A percentile compares a stretch with the other conserved stretches of the same genome.
These are phyloP conservation scores for Epichloe hybrida DNA, from an alignment of 2,329 filamentous ascomycete genomes.

Conservation along the genomic window DNA sequence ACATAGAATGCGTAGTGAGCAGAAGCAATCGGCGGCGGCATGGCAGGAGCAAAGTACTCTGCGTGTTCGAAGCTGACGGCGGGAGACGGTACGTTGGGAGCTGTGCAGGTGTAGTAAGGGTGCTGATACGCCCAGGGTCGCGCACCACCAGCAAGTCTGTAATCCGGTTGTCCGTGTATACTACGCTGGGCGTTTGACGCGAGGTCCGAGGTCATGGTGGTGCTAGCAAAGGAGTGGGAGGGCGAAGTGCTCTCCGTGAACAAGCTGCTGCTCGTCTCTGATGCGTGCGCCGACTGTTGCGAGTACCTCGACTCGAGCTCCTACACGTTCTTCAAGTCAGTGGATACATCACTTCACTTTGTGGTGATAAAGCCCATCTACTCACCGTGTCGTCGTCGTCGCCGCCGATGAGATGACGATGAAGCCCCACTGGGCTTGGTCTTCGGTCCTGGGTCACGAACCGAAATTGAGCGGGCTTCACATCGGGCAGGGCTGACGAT, in stretches of 20 bases:
- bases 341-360: not conserved
- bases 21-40: not conserved
- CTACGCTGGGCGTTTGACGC: not conserved
- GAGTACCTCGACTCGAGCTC: not conserved
- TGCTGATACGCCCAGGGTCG: not conserved
- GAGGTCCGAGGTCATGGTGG: not conserved
- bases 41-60: not conserved
- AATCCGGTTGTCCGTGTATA: not conserved
- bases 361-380: not conserved
- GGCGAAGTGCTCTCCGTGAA: not conserved
- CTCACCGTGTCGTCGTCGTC: slow-evolving; percentile 1
- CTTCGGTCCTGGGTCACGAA: not conserved
- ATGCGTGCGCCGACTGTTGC: not conserved
- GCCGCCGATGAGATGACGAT: not conserved
- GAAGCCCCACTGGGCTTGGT: not conserved
- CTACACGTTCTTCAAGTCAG: not conserved
- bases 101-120: not conserved
- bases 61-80: slow-evolving; percentile 1
- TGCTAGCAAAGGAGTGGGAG: slow-evolving; percentile 1
- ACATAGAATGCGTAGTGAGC: not conserved
- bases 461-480: not conserved
- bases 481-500: not conserved
- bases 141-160: not conserved
- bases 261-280: not conserved
- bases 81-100: not conserved